Conservation (phyloP, 768 basidiomycete species). For the Mycena alexandri region DNA sequence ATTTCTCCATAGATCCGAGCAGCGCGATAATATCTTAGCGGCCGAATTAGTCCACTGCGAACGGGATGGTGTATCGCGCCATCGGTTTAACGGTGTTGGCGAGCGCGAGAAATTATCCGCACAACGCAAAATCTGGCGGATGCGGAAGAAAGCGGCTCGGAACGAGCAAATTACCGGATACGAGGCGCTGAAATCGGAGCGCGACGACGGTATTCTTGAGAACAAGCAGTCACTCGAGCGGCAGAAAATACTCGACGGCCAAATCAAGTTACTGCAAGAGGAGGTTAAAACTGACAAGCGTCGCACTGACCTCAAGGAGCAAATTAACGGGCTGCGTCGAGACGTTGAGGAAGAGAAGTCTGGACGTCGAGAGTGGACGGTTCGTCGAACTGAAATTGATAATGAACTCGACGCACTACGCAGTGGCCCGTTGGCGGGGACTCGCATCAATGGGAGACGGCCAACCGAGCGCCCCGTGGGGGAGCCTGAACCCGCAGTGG, state of each 20-base stretch:
- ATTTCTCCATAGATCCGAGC: not conserved
- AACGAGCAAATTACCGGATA: conserved; percentile 16
- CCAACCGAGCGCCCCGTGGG: not conserved
- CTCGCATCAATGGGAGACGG: conserved; percentile 14
- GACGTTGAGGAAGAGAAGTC: conserved; percentile 4
- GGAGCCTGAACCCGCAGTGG: not conserved
- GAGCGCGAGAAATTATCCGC: conserved; percentile 25
- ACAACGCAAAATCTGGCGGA: conserved; percentile 21
- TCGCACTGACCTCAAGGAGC: conserved; percentile 12
- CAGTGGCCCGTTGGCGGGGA: not conserved
- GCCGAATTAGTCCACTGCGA: not conserved
- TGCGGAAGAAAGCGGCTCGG: not conserved
- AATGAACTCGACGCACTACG: not conserved
- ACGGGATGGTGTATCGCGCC: conserved; percentile 2
- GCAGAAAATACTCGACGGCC: not conserved
- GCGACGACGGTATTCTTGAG: not conserved
- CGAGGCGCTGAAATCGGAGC: conserved; percentile 13
- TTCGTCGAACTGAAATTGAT: conserved; percentile 8
- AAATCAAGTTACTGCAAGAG: conserved; percentile 14
- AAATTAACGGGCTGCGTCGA: not conserved
- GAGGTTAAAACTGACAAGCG: conserved; percentile 11
- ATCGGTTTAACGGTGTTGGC: conserved; percentile 7
- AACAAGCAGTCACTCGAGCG: conserved; percentile 11
- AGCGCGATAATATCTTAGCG: conserved; percentile 5
- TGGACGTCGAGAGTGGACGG: not conserved